Evolutionary conservation across 257 asterid genomes (phyloP).

Genomic region (Jacaranda copaia): DNA sequence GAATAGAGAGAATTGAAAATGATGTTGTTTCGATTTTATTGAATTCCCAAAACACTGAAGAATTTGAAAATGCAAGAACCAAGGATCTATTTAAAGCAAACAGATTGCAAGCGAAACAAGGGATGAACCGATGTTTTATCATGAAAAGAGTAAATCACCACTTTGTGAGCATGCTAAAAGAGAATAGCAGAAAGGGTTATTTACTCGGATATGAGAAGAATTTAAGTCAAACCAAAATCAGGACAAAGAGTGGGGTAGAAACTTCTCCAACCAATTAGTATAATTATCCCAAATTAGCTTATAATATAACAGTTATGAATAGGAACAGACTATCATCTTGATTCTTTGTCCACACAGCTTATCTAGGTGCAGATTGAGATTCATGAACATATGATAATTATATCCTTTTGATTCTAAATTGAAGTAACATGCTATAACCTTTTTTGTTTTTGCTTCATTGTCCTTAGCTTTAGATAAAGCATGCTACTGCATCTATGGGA

Average conservation of each 20-base stretch:
- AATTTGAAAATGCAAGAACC: neutral
- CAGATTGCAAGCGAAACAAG: too few relatives aligned
- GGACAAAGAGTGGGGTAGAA: neutral
- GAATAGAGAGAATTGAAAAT: neutral
- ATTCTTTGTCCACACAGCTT: neutral
- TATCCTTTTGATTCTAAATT: neutral
- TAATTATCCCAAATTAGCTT: neutral
- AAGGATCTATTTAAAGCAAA: neutral
- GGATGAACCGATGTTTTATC: too few relatives aligned
- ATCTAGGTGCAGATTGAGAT: neutral
- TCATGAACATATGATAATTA: neutral
- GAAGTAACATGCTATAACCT: slow-evolving; percentile 3
- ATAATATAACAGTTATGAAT: neutral
- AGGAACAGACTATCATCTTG: neutral
- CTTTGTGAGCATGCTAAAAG: too few relatives aligned
- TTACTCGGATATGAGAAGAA: neutral
- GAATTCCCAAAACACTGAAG: neutral
- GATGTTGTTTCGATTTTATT: neutral
- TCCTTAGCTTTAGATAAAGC: slow-evolving; percentile 9
- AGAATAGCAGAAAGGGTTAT: neutral
- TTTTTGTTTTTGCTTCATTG: too few relatives aligned
- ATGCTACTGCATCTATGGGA: slow-evolving; percentile 7
- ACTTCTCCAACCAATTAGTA: neutral
- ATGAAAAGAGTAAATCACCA: too few relatives aligned
- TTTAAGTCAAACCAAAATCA: neutral